phyloP scores from a whole-genome alignment of 177 flowering plant species.

The Vitis hybrid region DNA sequence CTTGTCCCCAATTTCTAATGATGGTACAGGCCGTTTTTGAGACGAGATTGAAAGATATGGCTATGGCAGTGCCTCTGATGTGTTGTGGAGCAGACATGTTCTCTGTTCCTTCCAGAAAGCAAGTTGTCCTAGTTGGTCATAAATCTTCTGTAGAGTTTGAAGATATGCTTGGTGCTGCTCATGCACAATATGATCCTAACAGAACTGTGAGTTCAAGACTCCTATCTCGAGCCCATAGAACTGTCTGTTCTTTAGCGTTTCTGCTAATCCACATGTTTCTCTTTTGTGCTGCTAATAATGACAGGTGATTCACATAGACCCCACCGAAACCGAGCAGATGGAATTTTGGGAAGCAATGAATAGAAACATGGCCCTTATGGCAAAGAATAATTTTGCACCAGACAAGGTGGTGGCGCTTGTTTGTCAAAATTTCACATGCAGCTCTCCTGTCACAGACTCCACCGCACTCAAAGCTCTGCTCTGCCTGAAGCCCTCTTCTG shows the following conservation, averaged over 20 bases:
- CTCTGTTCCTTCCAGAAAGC: conserved; percentile 63
- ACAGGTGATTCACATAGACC: conserved; percentile 90
- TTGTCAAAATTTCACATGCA: conserved; percentile 88
- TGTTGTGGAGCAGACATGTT: conserved; percentile 92
- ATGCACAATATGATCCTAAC: conserved; percentile 74
- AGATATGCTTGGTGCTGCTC: conserved; percentile 70
- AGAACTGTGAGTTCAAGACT: conserved; percentile 53
- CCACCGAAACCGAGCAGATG: conserved; percentile 55
- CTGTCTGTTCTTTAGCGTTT: neutral
- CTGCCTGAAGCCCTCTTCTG: conserved; percentile 17
- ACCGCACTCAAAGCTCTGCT: conserved; percentile 54
- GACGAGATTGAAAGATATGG: conserved; percentile 61
- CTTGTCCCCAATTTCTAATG: neutral
- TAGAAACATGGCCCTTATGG: conserved; percentile 58
- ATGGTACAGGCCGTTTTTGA: conserved; percentile 79
- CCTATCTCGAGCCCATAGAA: neutral
- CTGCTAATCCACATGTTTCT: neutral
- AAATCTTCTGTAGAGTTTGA: conserved; percentile 50
- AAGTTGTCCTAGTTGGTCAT: conserved; percentile 76
- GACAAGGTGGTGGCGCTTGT: conserved; percentile 68
- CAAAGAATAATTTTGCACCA: conserved; percentile 35
- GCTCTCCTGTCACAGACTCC: conserved; percentile 57
- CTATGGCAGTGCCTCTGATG: conserved; percentile 91
- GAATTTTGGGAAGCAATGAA: conserved; percentile 80
- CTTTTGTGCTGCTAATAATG: neutral